A percentile compares a stretch with the other conserved stretches of the same genome.
Evolutionary conservation across 805 yeast genomes (phyloP).

Genomic region (Teunomyces cretensis): DNA sequence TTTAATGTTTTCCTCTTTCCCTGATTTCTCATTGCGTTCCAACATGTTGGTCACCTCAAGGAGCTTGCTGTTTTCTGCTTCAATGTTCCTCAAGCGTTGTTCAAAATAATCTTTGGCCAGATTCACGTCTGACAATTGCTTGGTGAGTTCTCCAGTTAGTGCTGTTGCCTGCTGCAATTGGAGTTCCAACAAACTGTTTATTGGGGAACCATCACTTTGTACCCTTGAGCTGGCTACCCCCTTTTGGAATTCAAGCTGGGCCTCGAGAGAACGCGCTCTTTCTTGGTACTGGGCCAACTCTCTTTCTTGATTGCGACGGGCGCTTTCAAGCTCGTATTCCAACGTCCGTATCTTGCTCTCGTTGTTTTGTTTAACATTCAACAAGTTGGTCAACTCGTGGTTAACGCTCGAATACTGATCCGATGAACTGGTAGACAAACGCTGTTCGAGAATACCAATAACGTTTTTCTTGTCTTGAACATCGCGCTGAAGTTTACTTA

Average conservation of each 20-base stretch:
- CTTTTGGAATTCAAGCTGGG: slow-evolving; percentile 6
- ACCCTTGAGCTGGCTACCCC: background rate
- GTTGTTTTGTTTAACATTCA: slow-evolving; percentile 27
- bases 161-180: slow-evolving; percentile 34
- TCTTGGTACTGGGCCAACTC: slow-evolving; percentile 35
- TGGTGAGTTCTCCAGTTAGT: slow-evolving; percentile 22
- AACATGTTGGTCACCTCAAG: slow-evolving; percentile 12
- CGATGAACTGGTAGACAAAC: background rate
- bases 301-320: slow-evolving; percentile 23
- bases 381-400: slow-evolving; percentile 1
- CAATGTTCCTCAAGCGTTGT: slow-evolving; percentile 16
- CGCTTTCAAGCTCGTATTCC: slow-evolving; percentile 37
- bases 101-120: slow-evolving; percentile 19
- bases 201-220: slow-evolving; percentile 10
- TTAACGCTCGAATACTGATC: slow-evolving; percentile 1
- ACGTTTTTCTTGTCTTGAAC: slow-evolving; percentile 17
- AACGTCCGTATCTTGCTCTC: slow-evolving; percentile 39
- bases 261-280: slow-evolving; percentile 21
- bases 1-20: slow-evolving; percentile 23
- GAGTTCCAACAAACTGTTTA: slow-evolving; percentile 28
- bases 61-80: slow-evolving; percentile 25
- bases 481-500: slow-evolving; percentile 20
- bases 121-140: slow-evolving; percentile 16
- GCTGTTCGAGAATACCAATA: slow-evolving; percentile 2
- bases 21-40: slow-evolving; percentile 3